A percentile compares a stretch with the other conserved stretches of the same genome.
Conservation (phyloP, 1,139 yeast genomes). For the Suhomyces bolitotheri region DNA sequence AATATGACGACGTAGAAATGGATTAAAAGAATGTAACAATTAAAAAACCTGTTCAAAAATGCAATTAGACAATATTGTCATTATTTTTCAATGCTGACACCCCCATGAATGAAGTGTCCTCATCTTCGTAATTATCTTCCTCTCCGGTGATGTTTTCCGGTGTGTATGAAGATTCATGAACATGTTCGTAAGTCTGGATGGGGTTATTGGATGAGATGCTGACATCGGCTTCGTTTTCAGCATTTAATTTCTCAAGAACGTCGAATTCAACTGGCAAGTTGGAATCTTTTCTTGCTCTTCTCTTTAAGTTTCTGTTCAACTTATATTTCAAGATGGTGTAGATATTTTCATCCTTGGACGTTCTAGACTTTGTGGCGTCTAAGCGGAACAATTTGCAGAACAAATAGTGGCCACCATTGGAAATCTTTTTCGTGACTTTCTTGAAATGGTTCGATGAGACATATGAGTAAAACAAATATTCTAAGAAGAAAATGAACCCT, state of each 20-base stretch:
- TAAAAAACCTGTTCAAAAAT: too few species aligned
- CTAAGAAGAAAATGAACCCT: slow-evolving; percentile 55
- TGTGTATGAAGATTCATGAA: slow-evolving; percentile 1
- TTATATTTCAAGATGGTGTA: slow-evolving; percentile 12
- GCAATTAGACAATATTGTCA: slow-evolving; percentile 13
- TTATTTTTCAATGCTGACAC: slow-evolving; percentile 7
- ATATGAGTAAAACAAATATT: slow-evolving; percentile 59
- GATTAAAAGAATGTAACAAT: too few species aligned
- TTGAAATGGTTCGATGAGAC: slow-evolving; percentile 36
- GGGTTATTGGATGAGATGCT: background rate
- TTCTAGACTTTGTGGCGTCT: slow-evolving; percentile 5
- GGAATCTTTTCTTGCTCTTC: slow-evolving; percentile 56
- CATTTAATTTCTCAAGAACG: slow-evolving; percentile 29
- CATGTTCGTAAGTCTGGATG: background rate
- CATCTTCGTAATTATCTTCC: slow-evolving; percentile 11
- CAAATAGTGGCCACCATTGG: slow-evolving; percentile 3
- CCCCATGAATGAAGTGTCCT: slow-evolving; percentile 8
- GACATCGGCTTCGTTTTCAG: slow-evolving; percentile 5
- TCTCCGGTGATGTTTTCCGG: slow-evolving; percentile 6
- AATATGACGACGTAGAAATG: too few species aligned
- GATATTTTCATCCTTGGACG: slow-evolving; percentile 2
- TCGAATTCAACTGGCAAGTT: slow-evolving; percentile 46
- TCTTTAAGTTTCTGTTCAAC: slow-evolving; percentile 24
- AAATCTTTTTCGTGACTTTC: slow-evolving; percentile 23
- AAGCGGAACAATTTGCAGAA: slow-evolving; percentile 5